These are phyloP conservation scores for Vitis labrusca DNA, from an alignment of 164 flowering plant species.

Conservation along the genomic window DNA sequence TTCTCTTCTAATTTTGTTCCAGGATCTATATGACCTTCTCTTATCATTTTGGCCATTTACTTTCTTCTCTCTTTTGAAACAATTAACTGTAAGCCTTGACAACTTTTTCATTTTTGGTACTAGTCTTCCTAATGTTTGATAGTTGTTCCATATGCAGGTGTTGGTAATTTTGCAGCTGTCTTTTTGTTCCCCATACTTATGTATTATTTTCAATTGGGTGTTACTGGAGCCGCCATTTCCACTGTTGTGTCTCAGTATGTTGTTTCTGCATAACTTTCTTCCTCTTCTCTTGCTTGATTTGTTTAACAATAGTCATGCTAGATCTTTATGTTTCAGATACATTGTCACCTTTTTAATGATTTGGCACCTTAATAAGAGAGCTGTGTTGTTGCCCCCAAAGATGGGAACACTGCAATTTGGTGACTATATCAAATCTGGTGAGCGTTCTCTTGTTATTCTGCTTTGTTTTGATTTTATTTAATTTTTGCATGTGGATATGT, in stretches of 20 bases:
- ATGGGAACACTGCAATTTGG: conserved; percentile 73
- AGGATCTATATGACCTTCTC: no score
- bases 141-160: conserved; percentile 47
- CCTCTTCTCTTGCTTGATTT: background rate
- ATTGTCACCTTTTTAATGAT: conserved; percentile 63
- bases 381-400: conserved; percentile 75
- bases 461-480: background rate
- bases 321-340: conserved; percentile 50
- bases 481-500: background rate
- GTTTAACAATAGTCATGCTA: conserved; percentile 2
- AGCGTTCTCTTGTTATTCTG: conserved; percentile 17
- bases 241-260: conserved; percentile 92
- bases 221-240: conserved; percentile 87
- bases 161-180: conserved; percentile 72
- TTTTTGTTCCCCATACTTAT: conserved; percentile 76
- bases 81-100: background rate
- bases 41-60: background rate
- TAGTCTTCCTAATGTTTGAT: background rate
- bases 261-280: conserved; percentile 10
- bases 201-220: conserved; percentile 60
- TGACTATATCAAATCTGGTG: conserved; percentile 84
- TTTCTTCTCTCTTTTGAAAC: background rate
- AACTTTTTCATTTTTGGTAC: background rate
- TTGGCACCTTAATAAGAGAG: conserved; percentile 73
- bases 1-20: no score